phyloP scores from a whole-genome alignment of 139 green algal species.

The Trebouxia sp. region DNA sequence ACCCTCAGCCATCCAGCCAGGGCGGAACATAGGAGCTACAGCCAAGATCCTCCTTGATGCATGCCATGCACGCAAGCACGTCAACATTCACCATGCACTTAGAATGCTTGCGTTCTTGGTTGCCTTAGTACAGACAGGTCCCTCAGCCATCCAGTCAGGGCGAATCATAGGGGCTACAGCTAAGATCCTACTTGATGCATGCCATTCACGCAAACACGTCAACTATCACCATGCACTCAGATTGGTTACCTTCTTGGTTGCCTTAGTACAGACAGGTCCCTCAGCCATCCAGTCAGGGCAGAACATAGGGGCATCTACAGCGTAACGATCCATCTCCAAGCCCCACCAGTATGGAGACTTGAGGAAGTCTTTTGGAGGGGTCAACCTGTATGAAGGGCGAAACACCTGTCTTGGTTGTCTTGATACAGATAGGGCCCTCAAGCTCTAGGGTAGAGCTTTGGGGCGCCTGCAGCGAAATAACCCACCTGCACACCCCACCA shows the following conservation, averaged over 20 bases:
- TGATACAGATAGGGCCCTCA: too few relatives aligned
- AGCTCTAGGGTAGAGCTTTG: too few relatives aligned
- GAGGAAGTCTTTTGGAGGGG: neutral
- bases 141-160: neutral
- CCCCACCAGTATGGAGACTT: constrained; percentile 15
- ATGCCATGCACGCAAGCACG: too few relatives aligned
- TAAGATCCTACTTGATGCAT: too few relatives aligned
- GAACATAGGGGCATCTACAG: neutral
- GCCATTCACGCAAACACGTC: too few relatives aligned
- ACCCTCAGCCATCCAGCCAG: too few relatives aligned
- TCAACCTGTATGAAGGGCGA: constrained; percentile 9
- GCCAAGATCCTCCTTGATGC: too few relatives aligned
- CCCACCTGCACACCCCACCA: too few relatives aligned
- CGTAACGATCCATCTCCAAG: neutral
- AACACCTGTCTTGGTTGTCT: neutral
- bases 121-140: neutral
- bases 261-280: neutral
- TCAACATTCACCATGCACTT: too few relatives aligned
- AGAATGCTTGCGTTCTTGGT: neutral
- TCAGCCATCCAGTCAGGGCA: neutral
- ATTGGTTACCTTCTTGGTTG: neutral
- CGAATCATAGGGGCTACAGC: neutral
- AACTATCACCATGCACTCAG: too few relatives aligned
- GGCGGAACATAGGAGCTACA: too few relatives aligned
- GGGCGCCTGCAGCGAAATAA: too few relatives aligned